Base-by-base conservation (phyloP, 2,329 filamentous ascomycete species). In the Colletotrichum musae region DNA sequence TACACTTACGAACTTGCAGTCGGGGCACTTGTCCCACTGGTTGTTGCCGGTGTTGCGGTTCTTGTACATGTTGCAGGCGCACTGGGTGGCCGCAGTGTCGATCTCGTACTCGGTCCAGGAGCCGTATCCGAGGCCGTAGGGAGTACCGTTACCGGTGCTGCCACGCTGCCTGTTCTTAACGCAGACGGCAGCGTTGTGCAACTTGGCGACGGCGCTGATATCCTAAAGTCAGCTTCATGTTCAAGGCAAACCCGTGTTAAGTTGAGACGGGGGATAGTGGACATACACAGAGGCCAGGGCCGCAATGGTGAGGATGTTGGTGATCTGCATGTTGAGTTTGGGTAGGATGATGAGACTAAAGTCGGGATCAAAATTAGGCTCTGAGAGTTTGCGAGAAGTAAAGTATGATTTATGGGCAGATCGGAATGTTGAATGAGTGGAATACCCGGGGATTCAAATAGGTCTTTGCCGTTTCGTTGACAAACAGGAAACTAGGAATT, bases 1-100 rank as follows among this genome's bases (percentile, higher is more conserved):
- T 18, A 15, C 16, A 18, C 47, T 2, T 48, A 58, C 66, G 15
- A 61, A 72, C 2, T 16, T 62, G 62, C 71, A 72, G 48, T 72
- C 71, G 18, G 64, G 60, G 61, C 71, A 72, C 48, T 57, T 61
- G 21, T 72, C 71, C 71, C 71, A 72, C 32, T 69, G 64, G 10
- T 72, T 71, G 62, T 69, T 65, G 28, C 71, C 71, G 5, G 71
- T 72, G 71, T 71, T 71, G 47, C 71, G 71, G 41, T 28, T 41
- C 53, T 36, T 69, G 58, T 72, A 72, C 5, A 51, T 13, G 53
- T 32, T 26, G 51, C 71, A 72, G 6, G 71, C 71, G 51, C 71
- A 72, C 43, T 57, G 24, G 13, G 71, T 72, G 3, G 45, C 71
- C 2, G 56, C 32, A 41, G 52, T 39, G 12, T 50, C 13, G 56